Evolutionary conservation across 129 eudicot genomes (phyloP).

Genomic region (Chrysanthemum makinoi): DNA sequence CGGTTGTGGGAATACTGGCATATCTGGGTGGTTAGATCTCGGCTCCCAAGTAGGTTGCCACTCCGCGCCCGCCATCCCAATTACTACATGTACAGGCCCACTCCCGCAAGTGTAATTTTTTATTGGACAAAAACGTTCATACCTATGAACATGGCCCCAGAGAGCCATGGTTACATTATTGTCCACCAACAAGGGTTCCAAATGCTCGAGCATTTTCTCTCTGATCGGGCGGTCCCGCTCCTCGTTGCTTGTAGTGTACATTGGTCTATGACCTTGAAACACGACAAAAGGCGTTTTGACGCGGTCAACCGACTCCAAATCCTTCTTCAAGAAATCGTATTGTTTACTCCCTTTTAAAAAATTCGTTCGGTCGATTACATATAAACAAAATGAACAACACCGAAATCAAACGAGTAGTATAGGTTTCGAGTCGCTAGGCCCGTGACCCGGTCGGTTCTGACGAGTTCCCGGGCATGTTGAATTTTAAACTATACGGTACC

Average conservation of each 20-base stretch:
- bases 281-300: conserved; percentile 88
- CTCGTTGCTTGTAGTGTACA: conserved; percentile 92
- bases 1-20: conserved; percentile 83
- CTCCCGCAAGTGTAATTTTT: conserved; percentile 76
- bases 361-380: conserved; percentile 89
- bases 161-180: conserved; percentile 81
- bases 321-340: conserved; percentile 69
- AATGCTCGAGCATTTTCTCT: conserved; percentile 60
- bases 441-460: conserved; percentile 62
- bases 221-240: conserved; percentile 55
- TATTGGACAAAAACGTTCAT: conserved; percentile 93
- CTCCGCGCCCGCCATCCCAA: conserved; percentile 95
- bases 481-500: conserved; percentile 85
- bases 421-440: conserved; percentile 80
- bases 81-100: conserved; percentile 82
- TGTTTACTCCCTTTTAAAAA: conserved; percentile 79
- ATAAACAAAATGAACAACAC: conserved; percentile 84
- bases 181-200: conserved; percentile 80
- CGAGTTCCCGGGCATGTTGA: conserved; percentile 96
- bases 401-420: conserved; percentile 81
- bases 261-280: conserved; percentile 96
- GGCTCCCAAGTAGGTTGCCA: conserved; percentile 97
- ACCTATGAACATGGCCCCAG: conserved; percentile 98
- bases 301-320: conserved; percentile 83
- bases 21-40: conserved; percentile 48